Evolutionary conservation across 805 yeast species (phyloP).

Genomic region (Teunomyces cretensis): DNA sequence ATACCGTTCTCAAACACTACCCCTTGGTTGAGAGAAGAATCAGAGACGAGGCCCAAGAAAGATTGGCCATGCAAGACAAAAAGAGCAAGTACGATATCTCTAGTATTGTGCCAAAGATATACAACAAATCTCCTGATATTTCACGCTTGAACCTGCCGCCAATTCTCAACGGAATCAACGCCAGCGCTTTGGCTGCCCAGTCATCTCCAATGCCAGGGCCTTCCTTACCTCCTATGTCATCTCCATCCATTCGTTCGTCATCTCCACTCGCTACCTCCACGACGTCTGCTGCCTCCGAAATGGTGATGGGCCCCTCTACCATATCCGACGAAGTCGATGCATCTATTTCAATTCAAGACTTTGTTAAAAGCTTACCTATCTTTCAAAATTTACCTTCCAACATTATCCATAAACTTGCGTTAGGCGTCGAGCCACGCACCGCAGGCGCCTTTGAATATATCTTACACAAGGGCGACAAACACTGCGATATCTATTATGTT

Average conservation of each 20-base stretch:
- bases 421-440: conserved; percentile 57
- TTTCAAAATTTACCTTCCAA: conserved; percentile 57
- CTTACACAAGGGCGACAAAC: conserved; percentile 57
- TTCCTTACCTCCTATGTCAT: conserved; percentile 15
- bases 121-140: background rate
- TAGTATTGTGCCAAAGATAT: background rate
- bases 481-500: conserved; percentile 66
- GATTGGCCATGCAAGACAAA: conserved; percentile 69
- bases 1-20: conserved; percentile 57
- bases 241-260: conserved; percentile 12
- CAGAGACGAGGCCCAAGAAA: conserved; percentile 77
- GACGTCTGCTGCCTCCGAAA: conserved; percentile 6
- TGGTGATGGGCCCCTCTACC: conserved; percentile 4
- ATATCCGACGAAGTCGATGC: conserved; percentile 44
- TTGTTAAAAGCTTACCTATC: conserved; percentile 56
- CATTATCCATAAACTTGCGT: conserved; percentile 62
- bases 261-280: background rate
- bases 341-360: conserved; percentile 56
- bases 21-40: conserved; percentile 68
- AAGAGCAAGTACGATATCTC: conserved; percentile 45
- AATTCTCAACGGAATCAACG: conserved; percentile 6
- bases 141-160: conserved; percentile 6
- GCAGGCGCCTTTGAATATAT: conserved; percentile 59
- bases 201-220: conserved; percentile 13
- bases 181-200: conserved; percentile 14